Base-by-base conservation (phyloP, 345 rosid species). In the Salix brachista region DNA sequence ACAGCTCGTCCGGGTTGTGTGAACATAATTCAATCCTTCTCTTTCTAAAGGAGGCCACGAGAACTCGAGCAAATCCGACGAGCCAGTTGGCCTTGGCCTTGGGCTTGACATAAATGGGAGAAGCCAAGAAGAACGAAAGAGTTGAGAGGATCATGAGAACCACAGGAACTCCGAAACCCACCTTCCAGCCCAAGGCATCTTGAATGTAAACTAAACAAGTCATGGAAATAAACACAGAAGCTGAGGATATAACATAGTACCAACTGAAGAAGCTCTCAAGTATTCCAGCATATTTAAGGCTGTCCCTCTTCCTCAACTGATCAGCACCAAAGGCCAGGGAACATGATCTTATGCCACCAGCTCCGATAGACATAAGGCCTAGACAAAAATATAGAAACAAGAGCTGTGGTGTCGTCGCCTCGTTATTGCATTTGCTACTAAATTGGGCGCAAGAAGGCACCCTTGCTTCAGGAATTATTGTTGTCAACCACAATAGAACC, bases 291-390 rank as follows among this genome's bases (percentile, higher is more conserved):
- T 89, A 84, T 68, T 86, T 87, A 7, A 88, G 88, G 34, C 85
- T 46, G 70, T 83, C 87, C 80, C 76, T 84, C 74, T 84, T 84
- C 79, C 84, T 86, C 80, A 90, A 79, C 72, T 90, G 91, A 58
- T 90, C 89, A 60, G 91, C 91, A 65, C 91, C 94, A 85, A 88
- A 90, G 42, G 94, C 94, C 71, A 90, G 60, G 16, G 91, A 88
- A 75, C 88, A 87, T 2, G 94, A 91, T 76, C 90, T 86, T 68
- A 90, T 80, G 56, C 91, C 94, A 12, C 94, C 94, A 41, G 89
- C 87, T 30, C 94, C 94, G 30, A 84, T 83, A 13, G 94, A 81
- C 52, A 91, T 88, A 52, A 88, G 84, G 23, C 83, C 87, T 37
- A 89, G 81, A 6, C 88, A 85, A 26, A 82, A 76, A 64, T 83